Conservation (phyloP, 331 rosid species). For the Phaseolus coccineus region DNA sequence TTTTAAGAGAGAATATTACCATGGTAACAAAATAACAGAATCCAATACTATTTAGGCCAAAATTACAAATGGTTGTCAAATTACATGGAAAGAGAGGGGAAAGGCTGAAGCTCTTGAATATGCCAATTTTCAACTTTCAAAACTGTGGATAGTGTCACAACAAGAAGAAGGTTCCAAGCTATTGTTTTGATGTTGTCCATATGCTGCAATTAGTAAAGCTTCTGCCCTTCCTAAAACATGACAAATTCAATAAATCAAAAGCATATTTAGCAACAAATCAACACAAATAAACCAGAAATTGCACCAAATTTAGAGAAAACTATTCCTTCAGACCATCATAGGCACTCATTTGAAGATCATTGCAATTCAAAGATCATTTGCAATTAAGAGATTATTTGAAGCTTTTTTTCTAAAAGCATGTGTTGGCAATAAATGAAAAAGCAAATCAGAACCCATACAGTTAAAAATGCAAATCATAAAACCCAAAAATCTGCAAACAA, state of each 20-base stretch:
- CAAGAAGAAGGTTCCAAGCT: constrained; percentile 48
- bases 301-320: not conserved
- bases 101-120: constrained; percentile 1
- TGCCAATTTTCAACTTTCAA: constrained; percentile 42
- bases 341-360: too few species aligned
- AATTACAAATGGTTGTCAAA: constrained; percentile 30
- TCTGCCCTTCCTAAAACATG: constrained; percentile 85
- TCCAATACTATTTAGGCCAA: constrained; percentile 16
- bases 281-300: not conserved
- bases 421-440: too few species aligned
- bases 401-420: too few species aligned
- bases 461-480: too few species aligned
- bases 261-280: constrained; percentile 15
- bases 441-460: too few species aligned
- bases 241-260: not conserved
- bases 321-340: not conserved
- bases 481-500: too few species aligned
- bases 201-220: constrained; percentile 94
- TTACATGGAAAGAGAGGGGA: not conserved
- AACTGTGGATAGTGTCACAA: constrained; percentile 42
- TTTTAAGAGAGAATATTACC: constrained; percentile 4
- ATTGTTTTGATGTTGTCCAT: constrained; percentile 65
- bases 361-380: too few species aligned
- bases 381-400: too few species aligned
- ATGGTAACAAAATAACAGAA: not conserved